These are phyloP conservation scores for Alternaria consortialis DNA, from an alignment of 2,329 filamentous ascomycete genomes.

Conservation along the genomic window DNA sequence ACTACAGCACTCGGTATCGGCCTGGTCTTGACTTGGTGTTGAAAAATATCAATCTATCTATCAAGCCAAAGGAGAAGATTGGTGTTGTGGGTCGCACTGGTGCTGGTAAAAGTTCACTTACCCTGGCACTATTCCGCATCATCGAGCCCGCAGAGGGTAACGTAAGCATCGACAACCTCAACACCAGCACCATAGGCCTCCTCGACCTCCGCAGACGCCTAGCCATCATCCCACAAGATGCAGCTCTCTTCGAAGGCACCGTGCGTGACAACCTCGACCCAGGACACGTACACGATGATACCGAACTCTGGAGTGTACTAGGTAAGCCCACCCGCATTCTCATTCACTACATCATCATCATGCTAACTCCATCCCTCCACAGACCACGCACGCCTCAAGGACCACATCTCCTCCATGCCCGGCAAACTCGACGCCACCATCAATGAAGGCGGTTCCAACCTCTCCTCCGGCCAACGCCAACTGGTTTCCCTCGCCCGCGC, in stretches of 20 bases:
- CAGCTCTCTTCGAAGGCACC: conserved; percentile 91
- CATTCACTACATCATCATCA: neutral
- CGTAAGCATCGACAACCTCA: conserved; percentile 87
- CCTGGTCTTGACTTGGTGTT: conserved; percentile 89
- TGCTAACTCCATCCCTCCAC: conserved; percentile 33
- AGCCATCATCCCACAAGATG: conserved; percentile 97
- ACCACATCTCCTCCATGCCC: conserved; percentile 85
- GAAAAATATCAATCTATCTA: conserved; percentile 89
- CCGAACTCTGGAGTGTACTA: conserved; percentile 93
- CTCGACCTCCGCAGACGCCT: conserved; percentile 87
- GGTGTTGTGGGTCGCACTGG: conserved; percentile 96
- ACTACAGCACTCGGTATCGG: conserved; percentile 94
- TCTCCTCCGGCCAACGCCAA: conserved; percentile 94
- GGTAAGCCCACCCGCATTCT: conserved; percentile 63
- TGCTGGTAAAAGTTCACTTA: conserved; percentile 94
- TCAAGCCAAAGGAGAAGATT: conserved; percentile 97
- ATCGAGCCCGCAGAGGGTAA: conserved; percentile 86
- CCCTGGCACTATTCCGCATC: conserved; percentile 91
- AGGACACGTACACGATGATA: conserved; percentile 93
- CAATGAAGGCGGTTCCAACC: conserved; percentile 94
- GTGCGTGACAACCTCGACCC: conserved; percentile 96
- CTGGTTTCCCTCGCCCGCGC: conserved; percentile 93
- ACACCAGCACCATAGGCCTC: conserved; percentile 89
- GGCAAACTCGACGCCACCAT: conserved; percentile 90
- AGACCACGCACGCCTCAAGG: conserved; percentile 94